These are phyloP conservation scores for Pseudocercospora crystallina DNA, from an alignment of 2,329 filamentous ascomycete genomes.

Conservation along the genomic window DNA sequence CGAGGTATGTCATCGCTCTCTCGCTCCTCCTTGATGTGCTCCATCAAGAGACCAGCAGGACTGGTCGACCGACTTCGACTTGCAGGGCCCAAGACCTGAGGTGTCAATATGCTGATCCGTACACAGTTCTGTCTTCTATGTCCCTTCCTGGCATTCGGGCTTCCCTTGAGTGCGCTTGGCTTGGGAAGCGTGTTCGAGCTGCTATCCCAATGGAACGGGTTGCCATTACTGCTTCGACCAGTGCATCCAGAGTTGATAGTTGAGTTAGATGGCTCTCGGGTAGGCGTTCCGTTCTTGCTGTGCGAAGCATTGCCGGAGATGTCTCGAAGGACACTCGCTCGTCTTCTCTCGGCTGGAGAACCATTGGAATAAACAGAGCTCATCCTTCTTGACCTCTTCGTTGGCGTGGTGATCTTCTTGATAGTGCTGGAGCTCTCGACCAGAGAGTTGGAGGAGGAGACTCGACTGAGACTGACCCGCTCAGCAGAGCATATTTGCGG, in stretches of 20 bases:
- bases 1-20: constrained; percentile 23
- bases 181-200: constrained; percentile 34
- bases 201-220: constrained; percentile 49
- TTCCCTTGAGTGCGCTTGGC: constrained; percentile 46
- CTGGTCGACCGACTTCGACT: constrained; percentile 36
- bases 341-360: constrained; percentile 40
- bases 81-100: constrained; percentile 42
- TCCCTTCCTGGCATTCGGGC: constrained; percentile 45
- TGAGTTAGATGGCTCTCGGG: constrained; percentile 41
- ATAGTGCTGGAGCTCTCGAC: constrained; percentile 20
- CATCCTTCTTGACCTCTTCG: constrained; percentile 18
- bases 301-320: constrained; percentile 33
- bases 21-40: constrained; percentile 42
- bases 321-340: constrained; percentile 32
- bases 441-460: constrained; percentile 34
- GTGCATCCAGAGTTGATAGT: constrained; percentile 37
- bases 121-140: constrained; percentile 48
- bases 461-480: constrained; percentile 36
- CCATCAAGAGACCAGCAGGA: constrained; percentile 33
- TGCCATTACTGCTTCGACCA: constrained; percentile 44
- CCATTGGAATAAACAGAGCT: constrained; percentile 31
- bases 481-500: constrained; percentile 38
- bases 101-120: constrained; percentile 44
- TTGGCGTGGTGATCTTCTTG: constrained; percentile 37
- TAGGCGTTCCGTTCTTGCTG: constrained; percentile 26